Conservation (phyloP, 139 green algal species). For the Eudorina sp. region DNA sequence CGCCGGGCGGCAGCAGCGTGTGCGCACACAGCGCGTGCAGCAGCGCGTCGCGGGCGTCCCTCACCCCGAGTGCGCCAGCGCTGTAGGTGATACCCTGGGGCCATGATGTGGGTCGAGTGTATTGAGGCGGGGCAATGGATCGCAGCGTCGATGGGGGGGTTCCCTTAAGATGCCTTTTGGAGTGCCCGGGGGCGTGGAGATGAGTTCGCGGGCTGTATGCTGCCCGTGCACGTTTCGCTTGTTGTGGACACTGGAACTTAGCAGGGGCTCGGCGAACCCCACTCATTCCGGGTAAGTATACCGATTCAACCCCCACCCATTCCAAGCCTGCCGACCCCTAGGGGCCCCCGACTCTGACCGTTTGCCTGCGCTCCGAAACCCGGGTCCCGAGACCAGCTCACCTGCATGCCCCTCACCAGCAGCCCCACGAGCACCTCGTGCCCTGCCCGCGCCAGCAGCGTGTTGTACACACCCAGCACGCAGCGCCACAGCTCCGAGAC, state of each 20-base stretch:
- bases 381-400: not conserved
- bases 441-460: conserved; percentile 58
- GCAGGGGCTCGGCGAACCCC: no score
- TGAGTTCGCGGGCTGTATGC: not conserved
- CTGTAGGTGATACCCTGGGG: conserved; percentile 40
- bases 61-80: conserved; percentile 69
- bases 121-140: no score
- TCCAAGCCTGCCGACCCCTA: no score
- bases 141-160: no score
- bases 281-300: no score
- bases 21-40: conserved; percentile 82
- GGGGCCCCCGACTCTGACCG: no score
- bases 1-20: conserved; percentile 63
- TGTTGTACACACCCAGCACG: conserved; percentile 65
- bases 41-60: conserved; percentile 81
- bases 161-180: no score
- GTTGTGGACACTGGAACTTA: no score
- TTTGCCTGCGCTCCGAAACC: not conserved
- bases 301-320: no score
- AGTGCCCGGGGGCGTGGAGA: not conserved
- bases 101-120: no score
- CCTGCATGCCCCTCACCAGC: conserved; percentile 37
- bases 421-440: conserved; percentile 46
- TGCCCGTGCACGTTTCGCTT: not conserved
- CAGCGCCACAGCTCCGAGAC: conserved; percentile 64